Evolutionary conservation across 345 rosid genomes (phyloP), one percentile per base, ranked within the genome.

Genomic region (Gossypium arboreum): DNA sequence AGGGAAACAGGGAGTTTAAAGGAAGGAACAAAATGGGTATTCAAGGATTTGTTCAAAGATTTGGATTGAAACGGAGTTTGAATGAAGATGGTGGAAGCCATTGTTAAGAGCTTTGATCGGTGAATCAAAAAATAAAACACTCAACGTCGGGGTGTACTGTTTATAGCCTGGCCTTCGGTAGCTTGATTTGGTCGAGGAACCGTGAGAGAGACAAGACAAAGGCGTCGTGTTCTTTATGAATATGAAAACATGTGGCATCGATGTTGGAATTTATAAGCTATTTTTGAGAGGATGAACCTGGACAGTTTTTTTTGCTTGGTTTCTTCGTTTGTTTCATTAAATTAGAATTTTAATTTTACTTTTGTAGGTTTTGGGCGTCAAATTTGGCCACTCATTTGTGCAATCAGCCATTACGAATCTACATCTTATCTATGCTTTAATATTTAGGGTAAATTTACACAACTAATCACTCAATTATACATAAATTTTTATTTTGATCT

Each of bases 11-110:
- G 79, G 11, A 88, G 58, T 27, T 56, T 78, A 55, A 78, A 48
- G 39, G 79, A n/a, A 75, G 86, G 77, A 70, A 86, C 52, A 68
- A 85, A 76, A 72, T 81, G 86, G 78, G 86, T 69, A 73, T 22
- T 47, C 65, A 67, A 61, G 29, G 90, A 52, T 75, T 84, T 86
- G 84, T 81, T 57, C 2, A 90, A 77, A 15, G 89, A 84, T 29
- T 72, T 87, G 45, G 84, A 64, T 1, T 84, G 79, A 60, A 75
- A 74, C 34, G 89, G 29, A 50, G 83, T 69, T 80, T 83, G 77
- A 78, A 73, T 34, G 73, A 84, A 75, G 29, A 83, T 44, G 5
- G 87, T 73, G 48, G 97, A 86, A 80, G 97, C 89, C 97, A 90
- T 92, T 71, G 29, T 61, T 7, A 29, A 9, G 48, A 20, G 41